A percentile compares a stretch with the other conserved stretches of the same genome.
Conservation (phyloP, 768 basidiomycete genomes). For the Podaxis pistillaris region DNA sequence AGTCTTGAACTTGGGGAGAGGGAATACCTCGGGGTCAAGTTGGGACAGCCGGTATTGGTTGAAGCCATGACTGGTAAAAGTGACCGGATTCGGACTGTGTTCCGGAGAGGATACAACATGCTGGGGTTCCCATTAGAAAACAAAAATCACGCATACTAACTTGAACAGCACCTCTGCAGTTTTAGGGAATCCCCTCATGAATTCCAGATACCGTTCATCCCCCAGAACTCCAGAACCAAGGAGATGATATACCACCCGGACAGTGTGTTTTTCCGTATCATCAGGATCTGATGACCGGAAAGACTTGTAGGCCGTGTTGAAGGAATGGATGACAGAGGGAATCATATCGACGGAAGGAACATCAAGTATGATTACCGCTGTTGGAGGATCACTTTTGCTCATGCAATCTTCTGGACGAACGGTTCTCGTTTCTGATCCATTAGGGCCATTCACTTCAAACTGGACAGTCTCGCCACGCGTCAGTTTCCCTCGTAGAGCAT, state of each 20-base stretch:
- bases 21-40: conserved; percentile 74
- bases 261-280: conserved; percentile 37
- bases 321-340: conserved; percentile 45
- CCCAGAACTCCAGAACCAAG: conserved; percentile 70
- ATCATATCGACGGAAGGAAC: conserved; percentile 64
- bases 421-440: conserved; percentile 38
- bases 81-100: conserved; percentile 60
- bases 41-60: conserved; percentile 71
- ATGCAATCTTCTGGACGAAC: conserved; percentile 63
- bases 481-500: conserved; percentile 58
- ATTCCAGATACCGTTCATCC: conserved; percentile 63
- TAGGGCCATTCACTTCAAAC: conserved; percentile 42
- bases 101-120: conserved; percentile 73
- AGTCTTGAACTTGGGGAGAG: conserved; percentile 54
- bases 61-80: conserved; percentile 72
- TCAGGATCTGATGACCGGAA: conserved; percentile 44
- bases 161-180: conserved; percentile 49
- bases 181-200: conserved; percentile 68
- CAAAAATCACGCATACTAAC: background rate
- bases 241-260: conserved; percentile 62
- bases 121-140: conserved; percentile 34
- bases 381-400: conserved; percentile 48
- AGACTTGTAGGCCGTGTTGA: conserved; percentile 48
- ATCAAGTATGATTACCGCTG: conserved; percentile 66
- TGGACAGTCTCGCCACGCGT: conserved; percentile 64